Evolutionary conservation across 345 rosid species (phyloP).

Genomic region (Pugionium cornutum): DNA sequence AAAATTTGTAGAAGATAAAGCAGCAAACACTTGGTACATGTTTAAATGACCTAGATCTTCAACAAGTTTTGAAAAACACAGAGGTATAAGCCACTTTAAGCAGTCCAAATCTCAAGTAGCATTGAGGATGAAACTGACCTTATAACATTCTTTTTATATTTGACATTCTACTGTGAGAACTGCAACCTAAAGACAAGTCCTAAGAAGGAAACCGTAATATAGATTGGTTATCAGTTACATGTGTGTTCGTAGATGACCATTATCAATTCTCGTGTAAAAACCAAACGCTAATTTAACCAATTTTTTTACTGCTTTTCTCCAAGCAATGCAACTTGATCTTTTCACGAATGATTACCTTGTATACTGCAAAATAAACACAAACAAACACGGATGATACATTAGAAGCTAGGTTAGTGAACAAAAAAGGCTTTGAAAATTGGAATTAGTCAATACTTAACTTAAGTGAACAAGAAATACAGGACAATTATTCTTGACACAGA

Average conservation of each 20-base stretch:
- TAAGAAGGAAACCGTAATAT: constrained; percentile 17
- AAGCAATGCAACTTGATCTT: constrained; percentile 28
- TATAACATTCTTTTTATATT: constrained; percentile 14
- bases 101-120: constrained; percentile 17
- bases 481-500: not conserved
- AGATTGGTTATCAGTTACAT: not conserved
- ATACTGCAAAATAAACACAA: constrained; percentile 65
- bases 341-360: constrained; percentile 68
- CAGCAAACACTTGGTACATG: constrained; percentile 18
- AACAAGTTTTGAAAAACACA: not conserved
- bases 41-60: constrained; percentile 13
- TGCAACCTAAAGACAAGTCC: constrained; percentile 26
- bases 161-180: constrained; percentile 19
- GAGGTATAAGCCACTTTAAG: constrained; percentile 2
- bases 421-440: not conserved
- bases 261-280: constrained; percentile 25
- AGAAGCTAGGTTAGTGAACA: constrained; percentile 5
- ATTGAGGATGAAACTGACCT: constrained; percentile 15
- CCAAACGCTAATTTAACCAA: constrained; percentile 11
- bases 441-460: constrained; percentile 12
- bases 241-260: constrained; percentile 13
- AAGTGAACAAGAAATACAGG: constrained; percentile 8
- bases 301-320: constrained; percentile 28
- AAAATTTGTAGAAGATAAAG: constrained; percentile 8
- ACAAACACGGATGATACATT: constrained; percentile 25